Evolutionary conservation across 2,329 filamentous ascomycete genomes (phyloP), one percentile per base, ranked within the genome.

Genomic region (Zasmidium cellare): DNA sequence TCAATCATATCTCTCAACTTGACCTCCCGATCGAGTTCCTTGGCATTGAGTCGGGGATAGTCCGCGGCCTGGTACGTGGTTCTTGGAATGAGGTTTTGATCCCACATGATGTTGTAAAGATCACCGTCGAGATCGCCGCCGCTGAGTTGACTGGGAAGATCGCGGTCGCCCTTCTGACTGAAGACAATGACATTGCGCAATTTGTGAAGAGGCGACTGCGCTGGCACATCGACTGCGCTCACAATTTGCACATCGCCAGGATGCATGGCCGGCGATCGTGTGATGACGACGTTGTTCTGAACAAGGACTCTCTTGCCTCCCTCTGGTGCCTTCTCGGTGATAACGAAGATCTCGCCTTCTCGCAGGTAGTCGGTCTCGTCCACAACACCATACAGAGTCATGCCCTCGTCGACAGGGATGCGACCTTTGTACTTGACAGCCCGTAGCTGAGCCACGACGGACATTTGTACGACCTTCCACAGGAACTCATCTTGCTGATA

Each of bases 71-170:
- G 0, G n/a, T 79, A 84, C 0, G 74, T 77, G 0, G 57, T 66
- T 3, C 68, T 70, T 0, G 82, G 79, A 1, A 81, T 71, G 0
- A 86, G 78, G 0, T 72, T 68, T 0, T 73, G 65, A 64, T 96
- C 90, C 80, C 84, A 94, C 49, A 96, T 89, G 51, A 96, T 75
- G 62, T 91, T 88, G 72, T 89, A 96, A 0, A 90, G 75, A 70
- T 96, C 92, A 0, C 91, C 91, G 63, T 94, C 91, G 0, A 96
- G 80, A 71, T 96, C 91, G 0, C 91, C 91, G 1, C 91, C 91
- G 53, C 88, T 88, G 0, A 96, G 78, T 71, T 88, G 83, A 60
- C 89, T 93, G 0, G 91, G 90, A 0, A 96, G 76, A 67, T 96
- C 91, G 16, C 91, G 84, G 0, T 65, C 23, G 0, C 92, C 91